phyloP scores from a whole-genome alignment of 768 basidiomycete genomes.

The Suillus plorans region DNA sequence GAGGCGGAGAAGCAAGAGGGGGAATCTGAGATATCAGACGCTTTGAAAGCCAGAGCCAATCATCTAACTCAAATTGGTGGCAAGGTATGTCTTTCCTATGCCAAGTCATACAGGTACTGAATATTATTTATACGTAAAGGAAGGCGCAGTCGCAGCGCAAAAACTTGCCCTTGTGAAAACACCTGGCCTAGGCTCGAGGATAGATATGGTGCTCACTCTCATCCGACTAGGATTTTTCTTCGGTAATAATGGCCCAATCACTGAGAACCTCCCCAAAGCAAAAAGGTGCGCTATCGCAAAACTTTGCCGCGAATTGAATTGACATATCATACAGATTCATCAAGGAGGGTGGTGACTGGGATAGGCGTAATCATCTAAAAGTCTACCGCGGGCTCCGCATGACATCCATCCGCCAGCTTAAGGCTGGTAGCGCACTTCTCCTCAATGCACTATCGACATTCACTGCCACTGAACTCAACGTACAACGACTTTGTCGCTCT shows the following conservation, averaged over 20 bases:
- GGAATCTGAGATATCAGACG: constrained; percentile 91
- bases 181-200: constrained; percentile 87
- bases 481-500: constrained; percentile 91
- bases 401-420: constrained; percentile 85
- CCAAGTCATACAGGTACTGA: not conserved
- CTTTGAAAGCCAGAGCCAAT: constrained; percentile 77
- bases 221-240: constrained; percentile 92
- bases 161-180: constrained; percentile 87
- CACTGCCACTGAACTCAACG: constrained; percentile 81
- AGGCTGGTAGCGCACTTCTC: constrained; percentile 78
- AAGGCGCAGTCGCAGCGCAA: constrained; percentile 75
- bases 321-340: constrained; percentile 58
- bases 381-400: constrained; percentile 89
- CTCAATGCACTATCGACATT: constrained; percentile 94
- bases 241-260: constrained; percentile 71
- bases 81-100: constrained; percentile 40
- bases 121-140: constrained; percentile 43
- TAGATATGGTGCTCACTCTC: constrained; percentile 88
- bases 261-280: constrained; percentile 70
- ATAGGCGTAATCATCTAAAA: constrained; percentile 92
- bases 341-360: constrained; percentile 99
- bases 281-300: constrained; percentile 57
- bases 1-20: constrained; percentile 92
- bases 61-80: constrained; percentile 90
- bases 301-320: not conserved